Percentiles rank a stretch among this genome's conserved stretches.
Evolutionary conservation across 345 rosid species (phyloP).

Genomic region (Mallotus nudiflorus): DNA sequence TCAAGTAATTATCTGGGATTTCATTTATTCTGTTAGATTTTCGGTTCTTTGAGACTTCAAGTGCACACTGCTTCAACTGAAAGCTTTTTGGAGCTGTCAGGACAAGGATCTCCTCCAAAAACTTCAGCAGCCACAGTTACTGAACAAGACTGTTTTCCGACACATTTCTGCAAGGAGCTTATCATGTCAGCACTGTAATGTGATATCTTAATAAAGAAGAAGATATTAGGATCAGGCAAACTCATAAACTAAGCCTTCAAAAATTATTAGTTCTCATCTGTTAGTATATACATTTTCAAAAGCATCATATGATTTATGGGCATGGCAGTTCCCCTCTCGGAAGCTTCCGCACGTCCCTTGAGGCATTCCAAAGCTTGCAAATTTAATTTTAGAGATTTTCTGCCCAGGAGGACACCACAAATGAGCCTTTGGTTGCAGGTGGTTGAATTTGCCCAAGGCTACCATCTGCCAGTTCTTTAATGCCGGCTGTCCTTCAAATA

Average conservation of each 20-base stretch:
- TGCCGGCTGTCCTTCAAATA: slow-evolving; percentile 25
- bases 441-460: slow-evolving; percentile 9
- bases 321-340: slow-evolving; percentile 22
- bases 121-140: slow-evolving; percentile 26
- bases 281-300: slow-evolving; percentile 17
- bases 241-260: no score
- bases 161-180: slow-evolving; percentile 22
- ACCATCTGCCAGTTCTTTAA: slow-evolving; percentile 24
- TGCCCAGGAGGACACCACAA: slow-evolving; percentile 28
- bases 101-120: slow-evolving; percentile 36
- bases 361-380: slow-evolving; percentile 30
- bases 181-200: no score
- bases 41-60: slow-evolving; percentile 1
- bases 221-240: no score
- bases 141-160: slow-evolving; percentile 28
- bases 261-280: no score
- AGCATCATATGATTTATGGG: slow-evolving; percentile 28
- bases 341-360: slow-evolving; percentile 26
- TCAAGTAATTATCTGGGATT: slow-evolving; percentile 7
- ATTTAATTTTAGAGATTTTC: slow-evolving; percentile 22
- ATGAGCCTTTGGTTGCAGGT: slow-evolving; percentile 27
- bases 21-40: slow-evolving; percentile 13
- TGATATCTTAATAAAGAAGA: no score
- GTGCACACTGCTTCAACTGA: slow-evolving; percentile 35
- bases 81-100: slow-evolving; percentile 19